Evolutionary conservation across 2,329 filamentous ascomycete species (phyloP), one percentile per base, ranked within the genome.

Genomic region (Rasamsonia emersonii): DNA sequence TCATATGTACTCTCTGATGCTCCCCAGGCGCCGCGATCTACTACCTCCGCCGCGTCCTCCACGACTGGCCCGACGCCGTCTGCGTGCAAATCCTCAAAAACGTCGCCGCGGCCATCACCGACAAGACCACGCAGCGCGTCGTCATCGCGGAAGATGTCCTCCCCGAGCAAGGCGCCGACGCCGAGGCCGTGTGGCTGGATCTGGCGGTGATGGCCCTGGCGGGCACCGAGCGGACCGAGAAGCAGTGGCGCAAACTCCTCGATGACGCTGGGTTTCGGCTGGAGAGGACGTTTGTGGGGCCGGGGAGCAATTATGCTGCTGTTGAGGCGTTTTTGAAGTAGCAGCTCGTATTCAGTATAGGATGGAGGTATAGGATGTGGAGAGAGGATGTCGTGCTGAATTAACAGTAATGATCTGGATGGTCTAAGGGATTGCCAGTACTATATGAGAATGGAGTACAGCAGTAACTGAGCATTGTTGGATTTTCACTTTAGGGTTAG

Each of bases 91-190:
- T 51, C 29, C 35, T 51, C 9, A 19, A 29, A 8, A 35, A 42
- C 10, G 24, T 47, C 15, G 30, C 33, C 9, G 24, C 18, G 3
- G 44, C 43, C 23, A 46, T 51, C 39, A 36, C 35, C 3, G 35
- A 40, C 31, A 39, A 37, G 5, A 25, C 13, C 1, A 40, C 39
- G 3, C n/a, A n/a, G n/a, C 28, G 26, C 11, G 16, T 51, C 8
- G 30, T 51, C n/a, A 42, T 51, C 19, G 45, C 37, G 9, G 46
- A 51, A 18, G 15, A 38, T 25, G 39, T 50, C 18, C 33, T 51
- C 24, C 44, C 47, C 8, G 36, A 38, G 5, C 28, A 17, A 10
- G 38, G 36, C n/a, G 44, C 39, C 4, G 36, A 36, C 15, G 17
- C 40, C 5, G 33, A 42, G 17, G 37, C 28, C 7, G 42, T 35